A percentile compares a stretch with the other conserved stretches of the same genome.
phyloP scores from a whole-genome alignment of 2,329 filamentous ascomycete species.

The Claviceps digitariae region DNA sequence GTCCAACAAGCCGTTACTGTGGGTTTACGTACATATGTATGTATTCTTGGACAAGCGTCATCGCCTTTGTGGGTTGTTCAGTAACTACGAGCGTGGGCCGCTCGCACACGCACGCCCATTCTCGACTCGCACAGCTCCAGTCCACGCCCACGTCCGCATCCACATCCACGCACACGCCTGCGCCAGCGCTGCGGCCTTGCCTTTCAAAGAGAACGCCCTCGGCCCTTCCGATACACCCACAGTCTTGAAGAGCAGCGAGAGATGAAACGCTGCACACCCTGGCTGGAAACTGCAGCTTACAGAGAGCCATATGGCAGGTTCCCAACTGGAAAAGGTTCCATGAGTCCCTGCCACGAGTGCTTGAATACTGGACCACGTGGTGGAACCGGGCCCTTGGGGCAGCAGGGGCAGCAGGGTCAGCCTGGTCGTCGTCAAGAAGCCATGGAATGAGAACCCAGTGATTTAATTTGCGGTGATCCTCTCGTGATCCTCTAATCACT shows the following conservation, averaged over 20 bases:
- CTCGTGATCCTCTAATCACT: not conserved
- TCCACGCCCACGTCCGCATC: not conserved
- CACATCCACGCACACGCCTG: not conserved
- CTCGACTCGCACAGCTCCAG: not conserved
- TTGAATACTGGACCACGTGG: not conserved
- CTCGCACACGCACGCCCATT: not conserved
- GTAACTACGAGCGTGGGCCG: not conserved
- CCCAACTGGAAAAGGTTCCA: not conserved
- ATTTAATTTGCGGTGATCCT: not conserved
- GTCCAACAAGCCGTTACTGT: not conserved
- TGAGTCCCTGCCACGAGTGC: not conserved
- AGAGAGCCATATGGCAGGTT: not conserved
- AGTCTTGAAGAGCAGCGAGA: not conserved
- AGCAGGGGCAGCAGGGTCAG: not conserved
- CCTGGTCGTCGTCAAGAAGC: not conserved
- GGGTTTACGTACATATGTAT: no score
- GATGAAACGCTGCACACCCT: not conserved
- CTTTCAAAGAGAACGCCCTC: not conserved
- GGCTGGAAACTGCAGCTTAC: not conserved
- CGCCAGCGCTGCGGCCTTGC: not conserved
- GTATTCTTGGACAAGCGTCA: not conserved
- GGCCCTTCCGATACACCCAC: not conserved
- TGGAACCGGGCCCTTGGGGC: not conserved
- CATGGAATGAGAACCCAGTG: not conserved
- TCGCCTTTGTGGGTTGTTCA: not conserved